Evolutionary conservation across 176 grass and related monocot species (phyloP).

Genomic region (Zizania latifolia): DNA sequence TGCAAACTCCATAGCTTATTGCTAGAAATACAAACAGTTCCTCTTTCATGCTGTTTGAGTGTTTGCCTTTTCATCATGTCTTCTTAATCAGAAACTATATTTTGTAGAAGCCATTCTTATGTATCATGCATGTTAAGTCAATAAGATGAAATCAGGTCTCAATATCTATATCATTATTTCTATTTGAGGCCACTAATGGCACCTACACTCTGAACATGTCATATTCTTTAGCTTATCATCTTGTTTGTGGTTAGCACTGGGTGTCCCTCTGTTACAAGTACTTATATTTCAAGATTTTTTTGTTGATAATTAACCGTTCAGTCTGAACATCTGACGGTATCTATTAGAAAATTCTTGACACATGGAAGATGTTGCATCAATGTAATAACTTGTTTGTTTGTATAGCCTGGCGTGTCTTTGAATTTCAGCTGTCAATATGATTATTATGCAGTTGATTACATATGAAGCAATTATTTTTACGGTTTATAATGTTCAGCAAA

Average conservation of each 20-base stretch:
- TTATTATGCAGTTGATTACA: too few relatives aligned
- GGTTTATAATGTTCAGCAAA: background rate
- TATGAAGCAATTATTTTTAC: background rate
- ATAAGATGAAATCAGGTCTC: too few relatives aligned
- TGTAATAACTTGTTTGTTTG: background rate
- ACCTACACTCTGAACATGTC: too few relatives aligned
- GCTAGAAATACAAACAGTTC: background rate
- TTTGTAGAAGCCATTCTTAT: too few relatives aligned
- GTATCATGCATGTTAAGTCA: too few relatives aligned
- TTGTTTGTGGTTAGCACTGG: too few relatives aligned
- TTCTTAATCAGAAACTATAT: too few relatives aligned
- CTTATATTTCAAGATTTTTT: background rate
- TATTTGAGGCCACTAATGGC: too few relatives aligned
- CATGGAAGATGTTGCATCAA: background rate
- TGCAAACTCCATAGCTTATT: background rate
- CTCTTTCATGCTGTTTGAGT: background rate
- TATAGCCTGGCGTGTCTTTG: background rate
- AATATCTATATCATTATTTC: too few relatives aligned
- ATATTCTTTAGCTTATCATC: too few relatives aligned
- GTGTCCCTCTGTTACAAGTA: background rate
- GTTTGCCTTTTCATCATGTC: too few relatives aligned
- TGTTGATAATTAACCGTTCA: background rate
- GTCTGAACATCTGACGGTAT: background rate
- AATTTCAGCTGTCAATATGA: background rate
- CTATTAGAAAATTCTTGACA: background rate